Percentiles rank a stretch among this genome's conserved stretches.
phyloP scores from a whole-genome alignment of 495 filamentous ascomycete genomes.

The Hypoxylon perforatum region DNA sequence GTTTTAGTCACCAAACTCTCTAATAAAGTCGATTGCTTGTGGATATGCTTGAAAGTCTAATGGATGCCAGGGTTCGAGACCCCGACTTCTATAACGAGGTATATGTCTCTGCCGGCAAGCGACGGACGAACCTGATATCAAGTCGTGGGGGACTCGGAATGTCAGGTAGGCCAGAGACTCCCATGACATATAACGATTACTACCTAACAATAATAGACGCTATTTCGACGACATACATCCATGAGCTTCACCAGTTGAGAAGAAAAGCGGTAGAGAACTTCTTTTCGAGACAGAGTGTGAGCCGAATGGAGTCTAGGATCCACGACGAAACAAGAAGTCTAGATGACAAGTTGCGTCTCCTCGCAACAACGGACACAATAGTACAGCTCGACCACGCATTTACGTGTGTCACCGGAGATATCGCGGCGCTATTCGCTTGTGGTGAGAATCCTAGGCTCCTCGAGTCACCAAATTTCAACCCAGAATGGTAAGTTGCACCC shows the following conservation, averaged over 20 bases:
- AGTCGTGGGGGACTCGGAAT: background rate
- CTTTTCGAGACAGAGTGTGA: constrained; percentile 51
- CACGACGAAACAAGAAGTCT: constrained; percentile 12
- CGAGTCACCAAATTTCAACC: too few species aligned
- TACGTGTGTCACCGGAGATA: too few species aligned
- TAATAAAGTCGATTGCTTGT: background rate
- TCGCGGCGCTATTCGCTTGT: too few species aligned
- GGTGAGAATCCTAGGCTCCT: too few species aligned
- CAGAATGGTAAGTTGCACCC: too few species aligned
- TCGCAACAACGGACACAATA: too few species aligned
- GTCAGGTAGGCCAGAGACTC: background rate
- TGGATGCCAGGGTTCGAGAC: background rate
- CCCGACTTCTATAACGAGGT: constrained; percentile 11
- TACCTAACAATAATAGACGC: background rate
- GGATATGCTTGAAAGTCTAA: background rate
- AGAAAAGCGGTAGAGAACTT: constrained; percentile 46
- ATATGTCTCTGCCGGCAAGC: constrained; percentile 1
- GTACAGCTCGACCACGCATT: too few species aligned
- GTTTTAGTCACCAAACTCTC: too few species aligned
- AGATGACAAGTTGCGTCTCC: too few species aligned
- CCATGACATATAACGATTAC: too few species aligned
- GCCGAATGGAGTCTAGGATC: constrained; percentile 43
- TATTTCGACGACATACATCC: constrained; percentile 4
- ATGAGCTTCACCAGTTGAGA: constrained; percentile 49
- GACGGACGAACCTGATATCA: constrained; percentile 3